A percentile compares a stretch with the other conserved stretches of the same genome.
phyloP scores from a whole-genome alignment of 2,329 filamentous ascomycete genomes.

The Nigrograna mackinnonii region DNA sequence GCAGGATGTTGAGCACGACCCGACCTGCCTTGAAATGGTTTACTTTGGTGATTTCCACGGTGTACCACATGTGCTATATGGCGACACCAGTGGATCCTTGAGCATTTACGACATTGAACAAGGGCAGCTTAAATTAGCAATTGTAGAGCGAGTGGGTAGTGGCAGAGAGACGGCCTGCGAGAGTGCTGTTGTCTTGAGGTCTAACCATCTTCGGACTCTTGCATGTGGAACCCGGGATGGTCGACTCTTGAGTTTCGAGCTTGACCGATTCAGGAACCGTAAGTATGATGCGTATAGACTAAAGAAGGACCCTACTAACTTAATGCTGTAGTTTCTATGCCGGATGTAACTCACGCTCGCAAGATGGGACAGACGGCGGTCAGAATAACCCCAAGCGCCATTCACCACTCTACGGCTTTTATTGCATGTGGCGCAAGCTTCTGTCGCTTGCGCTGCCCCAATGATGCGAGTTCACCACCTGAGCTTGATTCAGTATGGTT shows the following conservation, averaged over 20 bases:
- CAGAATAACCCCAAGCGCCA: constrained; percentile 22
- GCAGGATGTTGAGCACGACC: too few species aligned
- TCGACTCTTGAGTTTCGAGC: too few species aligned
- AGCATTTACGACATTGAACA: too few species aligned
- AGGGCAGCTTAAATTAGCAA: too few species aligned
- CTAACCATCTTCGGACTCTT: constrained; percentile 15
- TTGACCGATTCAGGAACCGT: too few species aligned
- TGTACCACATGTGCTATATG: too few species aligned
- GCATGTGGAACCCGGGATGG: constrained; percentile 43
- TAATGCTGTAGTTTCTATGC: background rate
- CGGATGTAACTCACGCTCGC: background rate
- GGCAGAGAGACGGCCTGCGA: constrained; percentile 37
- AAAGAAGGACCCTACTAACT: background rate
- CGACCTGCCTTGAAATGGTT: too few species aligned
- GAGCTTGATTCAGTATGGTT: constrained; percentile 43
- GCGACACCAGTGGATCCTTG: too few species aligned
- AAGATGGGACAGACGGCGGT: constrained; percentile 35
- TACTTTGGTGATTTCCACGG: too few species aligned
- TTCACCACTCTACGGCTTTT: constrained; percentile 32
- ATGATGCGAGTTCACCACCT: constrained; percentile 7
- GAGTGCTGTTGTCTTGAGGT: constrained; percentile 26
- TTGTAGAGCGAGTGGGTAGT: too few species aligned
- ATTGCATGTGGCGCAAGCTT: constrained; percentile 44
- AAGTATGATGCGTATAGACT: too few species aligned
- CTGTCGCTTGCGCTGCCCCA: constrained; percentile 31